Base-by-base conservation (phyloP, 768 basidiomycete species). In the Paxillus rubicundulus region DNA sequence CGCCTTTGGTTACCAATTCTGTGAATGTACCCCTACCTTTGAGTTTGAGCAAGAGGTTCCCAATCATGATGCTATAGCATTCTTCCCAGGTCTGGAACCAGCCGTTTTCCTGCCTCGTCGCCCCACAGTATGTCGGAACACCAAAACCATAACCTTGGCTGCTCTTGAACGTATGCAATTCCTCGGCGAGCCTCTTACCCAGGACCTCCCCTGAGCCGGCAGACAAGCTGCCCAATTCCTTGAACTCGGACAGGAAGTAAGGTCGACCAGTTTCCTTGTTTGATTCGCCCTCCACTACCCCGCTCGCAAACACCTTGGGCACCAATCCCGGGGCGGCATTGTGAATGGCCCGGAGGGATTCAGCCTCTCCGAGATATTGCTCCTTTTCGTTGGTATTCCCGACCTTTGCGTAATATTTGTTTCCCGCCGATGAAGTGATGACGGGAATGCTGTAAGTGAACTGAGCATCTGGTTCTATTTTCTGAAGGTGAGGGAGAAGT, bases 161-260 rank as follows among this genome's bases (percentile, higher is more conserved):
- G 52, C 82, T 83, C 57, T 78, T 71, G 60, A 78, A 73, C 6
- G 61, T 61, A 51, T 92, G 89, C 50, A 92, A 65, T 61, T 90
- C 86, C 2, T 70, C 77, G 1, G 87, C 88, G 50, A 92, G 58
- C 39, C 85, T 75, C 65, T 74, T 74, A 9, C 81, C 89, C 7
- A 91, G 74, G 12, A 69, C 60, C 43, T 68, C 66, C 3, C 81
- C 84, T 12, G 81, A 71, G 16, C 67, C 57, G 20, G 69, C 64
- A 12, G 76, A 75, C 14, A 91, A 70, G 28, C 73, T 59, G 0
- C 67, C 64, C 14, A 90, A 68, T 32, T 82, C 74, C 63, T 82
- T 88, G 74, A 87, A 89, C 64, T 90, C 85, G 0, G 85, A 86
- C 42, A 91, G 76, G 70, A 90, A 86, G 64, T 78, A 86, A 0